Percentiles rank a stretch among this genome's conserved stretches.
These are phyloP conservation scores for Blastomyces silverae DNA, from an alignment of 2,329 filamentous ascomycete species.

Conservation along the genomic window DNA sequence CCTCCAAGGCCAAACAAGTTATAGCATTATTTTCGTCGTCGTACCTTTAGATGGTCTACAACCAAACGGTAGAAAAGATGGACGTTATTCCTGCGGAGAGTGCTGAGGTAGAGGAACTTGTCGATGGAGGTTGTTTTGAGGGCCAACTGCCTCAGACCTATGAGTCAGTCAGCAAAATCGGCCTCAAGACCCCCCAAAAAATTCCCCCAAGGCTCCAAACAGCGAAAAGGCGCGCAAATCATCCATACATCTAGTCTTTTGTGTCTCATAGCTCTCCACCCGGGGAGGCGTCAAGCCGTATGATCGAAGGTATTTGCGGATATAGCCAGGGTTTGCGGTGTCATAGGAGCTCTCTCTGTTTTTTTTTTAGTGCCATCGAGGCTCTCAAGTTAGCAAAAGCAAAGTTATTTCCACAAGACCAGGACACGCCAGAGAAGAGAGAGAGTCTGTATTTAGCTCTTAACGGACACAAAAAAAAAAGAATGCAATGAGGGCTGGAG, in stretches of 20 bases:
- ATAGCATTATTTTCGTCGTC: constrained; percentile 12
- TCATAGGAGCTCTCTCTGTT: constrained; percentile 42
- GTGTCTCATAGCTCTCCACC: constrained; percentile 44
- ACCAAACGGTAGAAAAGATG: constrained; percentile 49
- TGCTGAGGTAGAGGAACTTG: constrained; percentile 47
- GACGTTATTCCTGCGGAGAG: constrained; percentile 47
- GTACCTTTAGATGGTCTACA: constrained; percentile 42
- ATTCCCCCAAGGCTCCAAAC: not conserved
- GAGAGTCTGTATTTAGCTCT: not conserved
- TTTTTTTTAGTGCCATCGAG: too few species aligned
- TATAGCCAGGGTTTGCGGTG: constrained; percentile 45
- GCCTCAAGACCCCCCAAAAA: not conserved
- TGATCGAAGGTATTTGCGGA: constrained; percentile 47
- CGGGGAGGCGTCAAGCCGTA: constrained; percentile 47
- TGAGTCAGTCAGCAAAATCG: constrained; percentile 17
- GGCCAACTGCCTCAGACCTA: constrained; percentile 43
- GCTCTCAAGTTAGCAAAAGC: not conserved
- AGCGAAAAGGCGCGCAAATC: not conserved
- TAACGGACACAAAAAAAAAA: not conserved
- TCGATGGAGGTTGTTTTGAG: constrained; percentile 44
- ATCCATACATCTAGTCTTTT: constrained; percentile 42
- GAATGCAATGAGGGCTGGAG: not conserved
- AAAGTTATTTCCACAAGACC: not conserved
- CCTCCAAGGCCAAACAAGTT: not conserved
- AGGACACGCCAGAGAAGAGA: not conserved